Evolutionary conservation across 768 basidiomycete species (phyloP), one percentile per base, ranked within the genome.

Genomic region (Russula virescens): DNA sequence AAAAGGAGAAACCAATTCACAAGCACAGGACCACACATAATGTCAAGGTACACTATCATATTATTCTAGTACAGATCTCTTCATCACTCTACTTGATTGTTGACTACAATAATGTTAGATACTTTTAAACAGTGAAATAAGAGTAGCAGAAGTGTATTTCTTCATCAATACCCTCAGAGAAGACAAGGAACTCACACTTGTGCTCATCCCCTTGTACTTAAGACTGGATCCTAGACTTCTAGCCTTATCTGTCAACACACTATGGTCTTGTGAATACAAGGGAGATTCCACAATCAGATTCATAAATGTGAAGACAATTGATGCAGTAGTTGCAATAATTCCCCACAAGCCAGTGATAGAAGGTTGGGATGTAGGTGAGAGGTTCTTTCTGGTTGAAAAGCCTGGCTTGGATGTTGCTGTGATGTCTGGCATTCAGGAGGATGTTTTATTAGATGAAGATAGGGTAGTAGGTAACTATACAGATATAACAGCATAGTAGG

Each of bases 351-450:
- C 34, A 0, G n/a, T 8, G 5, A 38, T 52, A 21, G 11, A 11
- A 5, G 31, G 10, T 9, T 18, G 1, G 2, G 0, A 4, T 8
- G 1, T 3, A 1, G 13, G 8, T 14, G 34, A 52, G n/a, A n/a
- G 51, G 3, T 52, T 21, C 34, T 52, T 52, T 13, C 34, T 52
- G 0, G 19, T 52, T 1, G 51, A 52, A 31, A 52, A 52, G 6
- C 51, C 51, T 5, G 51, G 51, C 1, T 13, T 52, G 1, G 51
- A 52, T 13, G 34, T 52, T 5, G 51, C 51, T 21, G 5, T 52
- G 18, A 35, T 52, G 11, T 11, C 34, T 0, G 31, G 51, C 0
- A 3, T 52, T 2, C n/a, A 52, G n/a, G 34, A 52, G 11, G 25
- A 19, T 19, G 8, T 43, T 5, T 11, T 14, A 43, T 3, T 16